These are phyloP conservation scores for Tilletia setariae DNA, from an alignment of 1,284 basidiomycete species.

Conservation along the genomic window DNA sequence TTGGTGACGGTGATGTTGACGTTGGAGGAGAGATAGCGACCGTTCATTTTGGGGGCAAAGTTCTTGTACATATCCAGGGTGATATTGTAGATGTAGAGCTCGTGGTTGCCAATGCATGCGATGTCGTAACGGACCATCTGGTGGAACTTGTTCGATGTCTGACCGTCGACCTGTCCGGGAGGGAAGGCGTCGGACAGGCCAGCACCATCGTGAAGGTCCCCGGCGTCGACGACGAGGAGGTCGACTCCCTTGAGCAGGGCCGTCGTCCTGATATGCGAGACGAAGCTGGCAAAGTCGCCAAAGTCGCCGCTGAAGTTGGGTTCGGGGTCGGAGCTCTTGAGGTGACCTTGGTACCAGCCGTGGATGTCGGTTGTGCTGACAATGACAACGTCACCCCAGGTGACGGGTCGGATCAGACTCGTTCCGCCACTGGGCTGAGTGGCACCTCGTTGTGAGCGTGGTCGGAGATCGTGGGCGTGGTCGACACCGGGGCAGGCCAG, in stretches of 20 bases:
- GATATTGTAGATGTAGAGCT: constrained; percentile 74
- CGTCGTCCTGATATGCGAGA: constrained; percentile 44
- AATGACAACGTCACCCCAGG: constrained; percentile 74
- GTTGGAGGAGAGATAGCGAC: constrained; percentile 41
- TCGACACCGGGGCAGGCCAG: constrained; percentile 23
- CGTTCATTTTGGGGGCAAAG: constrained; percentile 64
- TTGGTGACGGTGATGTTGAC: constrained; percentile 39
- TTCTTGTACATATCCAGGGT: constrained; percentile 75
- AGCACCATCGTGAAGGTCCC: constrained; percentile 51
- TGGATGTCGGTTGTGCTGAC: constrained; percentile 79
- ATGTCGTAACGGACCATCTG: constrained; percentile 74
- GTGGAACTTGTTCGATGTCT: constrained; percentile 57
- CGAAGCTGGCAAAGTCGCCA: constrained; percentile 54
- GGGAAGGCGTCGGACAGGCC: constrained; percentile 49
- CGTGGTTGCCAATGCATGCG: constrained; percentile 82
- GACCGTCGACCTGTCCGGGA: constrained; percentile 39
- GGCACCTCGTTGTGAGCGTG: constrained; percentile 18
- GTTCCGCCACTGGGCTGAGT: constrained; percentile 26
- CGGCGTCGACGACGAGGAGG: constrained; percentile 50
- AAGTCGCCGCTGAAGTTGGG: constrained; percentile 40
- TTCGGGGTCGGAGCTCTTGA: constrained; percentile 49
- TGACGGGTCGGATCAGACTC: constrained; percentile 58
- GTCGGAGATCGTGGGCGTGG: constrained; percentile 16
- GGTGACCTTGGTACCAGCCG: constrained; percentile 55
- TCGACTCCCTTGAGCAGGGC: constrained; percentile 44